Conservation (phyloP, 305 asterid genomes). For the Rubia peregrina region DNA sequence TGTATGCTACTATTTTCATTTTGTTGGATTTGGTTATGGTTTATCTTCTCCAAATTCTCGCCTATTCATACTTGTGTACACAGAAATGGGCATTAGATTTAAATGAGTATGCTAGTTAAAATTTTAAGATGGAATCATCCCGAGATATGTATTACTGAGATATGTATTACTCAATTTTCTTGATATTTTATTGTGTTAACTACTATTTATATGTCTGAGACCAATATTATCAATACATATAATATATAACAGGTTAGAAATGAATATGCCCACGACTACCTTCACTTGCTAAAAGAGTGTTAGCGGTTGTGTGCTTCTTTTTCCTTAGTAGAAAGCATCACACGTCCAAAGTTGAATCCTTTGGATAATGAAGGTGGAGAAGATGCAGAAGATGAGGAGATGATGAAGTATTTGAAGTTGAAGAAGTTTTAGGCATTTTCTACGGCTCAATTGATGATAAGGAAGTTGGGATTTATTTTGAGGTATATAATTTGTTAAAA, state of each 20-base stretch:
- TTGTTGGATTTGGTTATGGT: neutral
- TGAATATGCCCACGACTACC: slow-evolving; percentile 54
- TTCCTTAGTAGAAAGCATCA: slow-evolving; percentile 16
- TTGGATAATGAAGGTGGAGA: slow-evolving; percentile 1
- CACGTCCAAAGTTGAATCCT: slow-evolving; percentile 25
- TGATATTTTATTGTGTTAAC: neutral
- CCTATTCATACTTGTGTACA: neutral
- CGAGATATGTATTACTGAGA: slow-evolving; percentile 63
- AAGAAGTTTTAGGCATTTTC: slow-evolving; percentile 53
- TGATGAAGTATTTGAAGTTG: slow-evolving; percentile 39
- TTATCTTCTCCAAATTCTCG: neutral
- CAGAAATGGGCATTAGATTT: slow-evolving; percentile 88
- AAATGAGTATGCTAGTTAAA: slow-evolving; percentile 51
- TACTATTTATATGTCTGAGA: neutral
- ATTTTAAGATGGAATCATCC: slow-evolving; percentile 76
- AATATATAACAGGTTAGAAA: slow-evolving; percentile 45
- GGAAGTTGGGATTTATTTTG: slow-evolving; percentile 46
- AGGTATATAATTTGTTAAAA: slow-evolving; percentile 27
- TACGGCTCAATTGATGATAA: slow-evolving; percentile 57
- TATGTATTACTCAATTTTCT: slow-evolving; percentile 8
- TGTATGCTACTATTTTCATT: neutral
- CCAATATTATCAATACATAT: too few relatives aligned
- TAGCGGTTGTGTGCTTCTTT: slow-evolving; percentile 43
- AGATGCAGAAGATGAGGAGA: slow-evolving; percentile 11
- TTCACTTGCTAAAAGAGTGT: slow-evolving; percentile 58